Percentiles rank a stretch among this genome's conserved stretches.
Conservation (phyloP, 2,329 filamentous ascomycete species). For the Talaromyces sp. region DNA sequence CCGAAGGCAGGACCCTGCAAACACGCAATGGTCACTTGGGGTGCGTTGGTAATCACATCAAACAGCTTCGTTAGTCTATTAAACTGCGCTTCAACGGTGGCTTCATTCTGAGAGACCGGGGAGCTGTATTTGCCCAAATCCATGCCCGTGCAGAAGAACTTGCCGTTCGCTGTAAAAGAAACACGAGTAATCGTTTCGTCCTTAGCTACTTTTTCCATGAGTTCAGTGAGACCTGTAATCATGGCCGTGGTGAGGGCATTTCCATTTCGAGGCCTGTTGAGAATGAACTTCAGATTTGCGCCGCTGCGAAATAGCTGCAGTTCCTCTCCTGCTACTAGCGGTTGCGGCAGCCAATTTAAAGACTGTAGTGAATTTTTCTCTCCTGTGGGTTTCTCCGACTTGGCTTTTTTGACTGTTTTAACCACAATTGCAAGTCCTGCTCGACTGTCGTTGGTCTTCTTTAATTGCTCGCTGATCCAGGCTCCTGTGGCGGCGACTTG, state of each 20-base stretch:
- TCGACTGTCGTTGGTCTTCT: conserved; percentile 62
- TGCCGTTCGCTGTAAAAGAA: not conserved
- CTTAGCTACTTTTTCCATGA: not conserved
- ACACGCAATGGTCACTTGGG: not conserved
- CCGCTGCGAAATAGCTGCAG: conserved; percentile 25
- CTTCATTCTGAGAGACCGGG: not conserved
- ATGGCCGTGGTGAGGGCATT: conserved; percentile 36
- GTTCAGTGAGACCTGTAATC: conserved; percentile 5
- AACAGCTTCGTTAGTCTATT: not conserved
- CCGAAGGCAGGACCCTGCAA: not conserved
- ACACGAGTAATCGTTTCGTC: not conserved
- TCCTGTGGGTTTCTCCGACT: too few species aligned
- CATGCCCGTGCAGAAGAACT: not conserved
- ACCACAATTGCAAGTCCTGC: conserved; percentile 2
- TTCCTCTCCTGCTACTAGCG: conserved; percentile 14
- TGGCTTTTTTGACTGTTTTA: not conserved
- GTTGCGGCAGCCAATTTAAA: not conserved
- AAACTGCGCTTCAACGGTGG: not conserved
- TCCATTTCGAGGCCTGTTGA: conserved; percentile 34
- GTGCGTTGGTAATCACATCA: not conserved
- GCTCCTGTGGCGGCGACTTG: conserved; percentile 61
- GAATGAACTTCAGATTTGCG: conserved; percentile 22
- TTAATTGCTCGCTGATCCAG: conserved; percentile 64
- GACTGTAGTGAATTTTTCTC: too few species aligned
- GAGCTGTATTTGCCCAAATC: not conserved